Base-by-base conservation (phyloP, 108 stramenopile species). In the Cylindrotheca fusiformis region DNA sequence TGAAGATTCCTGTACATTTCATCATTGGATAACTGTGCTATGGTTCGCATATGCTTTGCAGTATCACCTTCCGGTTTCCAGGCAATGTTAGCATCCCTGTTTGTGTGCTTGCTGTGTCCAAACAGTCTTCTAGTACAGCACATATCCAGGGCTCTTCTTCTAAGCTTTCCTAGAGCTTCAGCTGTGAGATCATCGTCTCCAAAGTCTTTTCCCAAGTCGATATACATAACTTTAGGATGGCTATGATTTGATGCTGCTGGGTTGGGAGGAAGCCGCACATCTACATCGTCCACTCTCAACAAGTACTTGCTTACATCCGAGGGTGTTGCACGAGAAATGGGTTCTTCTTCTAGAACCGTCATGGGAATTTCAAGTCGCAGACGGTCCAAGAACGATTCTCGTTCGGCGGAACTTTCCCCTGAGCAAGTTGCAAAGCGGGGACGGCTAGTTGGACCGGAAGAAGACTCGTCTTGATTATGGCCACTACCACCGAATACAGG, bases 31-130 rank as follows among this genome's bases (percentile, higher is more conserved):
- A 71, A 27, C 33, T 53, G 49, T 0, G 27, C 32, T 29, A 67
- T 46, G 30, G 58, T 53, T 18, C 62, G 51, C 26, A 75, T 53
- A n/a, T 63, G 50, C 17, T 57, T 49, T 14, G 25, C 32, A 1
- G 82, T 79, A 21, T 65, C 22, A 18, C 72, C 71, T 45, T 78
- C 67, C 3, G 75, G 30, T 32, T 76, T 83, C 82, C 82, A 83
- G 10, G 14, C 36, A 21, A 74, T 67, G 1, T 32, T n/a, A 20
- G 30, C 3, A 28, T 32, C 17, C 4, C 26, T 17, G 4, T 30
- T 31, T 4, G 58, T 25, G 14, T 32, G 20, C 10, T 52, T 20
- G 26, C 46, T 50, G n/a, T 55, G 29, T 29, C 69, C 64, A n/a
- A n/a, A n/a, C n/a, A n/a, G n/a, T n/a, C n/a, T n/a, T n/a, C n/a